Evolutionary conservation across 345 rosid species (phyloP), one percentile per base, ranked within the genome.

Genomic region (Ceriops tagal): DNA sequence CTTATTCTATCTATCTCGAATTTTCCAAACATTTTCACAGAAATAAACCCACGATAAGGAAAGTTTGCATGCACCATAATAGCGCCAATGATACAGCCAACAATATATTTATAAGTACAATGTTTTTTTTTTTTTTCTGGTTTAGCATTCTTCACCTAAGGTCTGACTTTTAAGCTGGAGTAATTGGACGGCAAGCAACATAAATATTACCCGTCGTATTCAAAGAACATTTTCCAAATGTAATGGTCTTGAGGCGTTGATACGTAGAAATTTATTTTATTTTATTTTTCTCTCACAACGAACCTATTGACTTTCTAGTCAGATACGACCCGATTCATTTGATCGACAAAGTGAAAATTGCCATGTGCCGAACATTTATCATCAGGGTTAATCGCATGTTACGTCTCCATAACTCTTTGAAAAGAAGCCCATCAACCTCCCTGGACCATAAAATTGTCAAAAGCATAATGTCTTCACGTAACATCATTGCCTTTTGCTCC

Each of bases 121-220:
- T 0, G 16, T 43, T 8, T 64, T 31, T 51, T 2, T 26, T 18
- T 26, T 5, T 34, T 6, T 18, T 58, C 21, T 6, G 30, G 34
- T 62, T 1, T 53, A 5, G 62, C 67, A 55, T 7, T 39, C 64
- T 56, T 32, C 74, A 71, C 74, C 74, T 56, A 64, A 28, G 57
- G 30, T 31, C 30, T 64, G 71, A 73, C 76, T 73, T 66, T 66
- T 21, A 3, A 61, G 51, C 57, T 27, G 11, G 26, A 64, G 28
- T 72, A 59, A 73, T 61, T 60, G 39, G 55, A 27, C 62, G 62
- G 76, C 43, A 52, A 22, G 69, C 65, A 10, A 35, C 28, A 11
- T 19, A 31, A 5, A 70, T 58, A 37, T 62, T 52, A 27, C 26
- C 3, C 19, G 24, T 56, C 7, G 7, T 24, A 15, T 8, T 21